Percentiles rank a stretch among this genome's conserved stretches.
phyloP scores from a whole-genome alignment of 2,329 filamentous ascomycete genomes.

The Alternaria sp. region DNA sequence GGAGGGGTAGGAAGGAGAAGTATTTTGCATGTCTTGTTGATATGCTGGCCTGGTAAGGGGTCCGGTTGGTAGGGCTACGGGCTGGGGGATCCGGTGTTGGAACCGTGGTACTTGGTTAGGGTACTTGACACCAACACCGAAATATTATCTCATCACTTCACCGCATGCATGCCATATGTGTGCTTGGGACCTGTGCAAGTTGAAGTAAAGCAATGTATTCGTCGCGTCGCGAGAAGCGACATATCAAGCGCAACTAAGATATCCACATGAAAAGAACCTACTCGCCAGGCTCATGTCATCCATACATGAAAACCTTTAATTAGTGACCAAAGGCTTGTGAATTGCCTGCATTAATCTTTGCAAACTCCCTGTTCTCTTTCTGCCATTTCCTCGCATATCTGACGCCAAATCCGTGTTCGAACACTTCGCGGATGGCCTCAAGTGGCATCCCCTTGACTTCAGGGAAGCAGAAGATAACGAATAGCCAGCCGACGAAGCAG shows the following conservation, averaged over 20 bases:
- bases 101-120: not conserved
- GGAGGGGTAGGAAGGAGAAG: not conserved
- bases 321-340: slow-evolving; percentile 31
- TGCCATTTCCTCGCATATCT: slow-evolving; percentile 44
- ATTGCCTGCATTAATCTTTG: slow-evolving; percentile 31
- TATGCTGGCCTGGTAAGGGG: not conserved
- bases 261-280: not conserved
- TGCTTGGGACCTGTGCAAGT: not conserved
- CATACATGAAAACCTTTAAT: not conserved
- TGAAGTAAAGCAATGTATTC: not conserved
- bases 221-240: not conserved
- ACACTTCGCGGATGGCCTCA: slow-evolving; percentile 46
- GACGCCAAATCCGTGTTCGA: slow-evolving; percentile 46
- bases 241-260: not conserved
- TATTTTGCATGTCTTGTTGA: not conserved
- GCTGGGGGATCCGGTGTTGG: not conserved
- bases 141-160: not conserved
- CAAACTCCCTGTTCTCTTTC: slow-evolving; percentile 46
- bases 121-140: not conserved
- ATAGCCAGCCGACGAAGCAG: slow-evolving; percentile 46
- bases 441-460: slow-evolving; percentile 46
- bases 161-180: not conserved
- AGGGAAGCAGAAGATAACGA: slow-evolving; percentile 47
- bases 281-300: not conserved
- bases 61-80: not conserved